Evolutionary conservation across 208 protist genomes (phyloP).

Genomic region (Wallacemonas sp.): DNA sequence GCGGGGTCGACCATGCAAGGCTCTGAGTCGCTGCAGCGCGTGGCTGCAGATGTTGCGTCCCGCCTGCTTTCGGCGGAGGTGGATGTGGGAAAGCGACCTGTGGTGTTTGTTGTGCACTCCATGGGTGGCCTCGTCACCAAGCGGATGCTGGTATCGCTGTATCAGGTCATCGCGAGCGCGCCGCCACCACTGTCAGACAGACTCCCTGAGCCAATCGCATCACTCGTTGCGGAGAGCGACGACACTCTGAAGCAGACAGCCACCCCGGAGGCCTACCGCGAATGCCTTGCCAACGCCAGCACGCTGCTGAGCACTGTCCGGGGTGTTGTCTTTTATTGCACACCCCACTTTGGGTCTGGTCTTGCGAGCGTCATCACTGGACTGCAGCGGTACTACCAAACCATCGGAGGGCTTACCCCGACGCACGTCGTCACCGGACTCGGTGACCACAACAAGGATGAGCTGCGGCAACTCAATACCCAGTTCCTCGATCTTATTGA

Average conservation of each 20-base stretch:
- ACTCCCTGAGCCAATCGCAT: conserved; percentile 4
- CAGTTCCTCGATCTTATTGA: conserved; percentile 57
- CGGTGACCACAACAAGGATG: conserved; percentile 56
- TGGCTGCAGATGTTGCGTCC: conserved; percentile 46
- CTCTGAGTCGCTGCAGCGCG: conserved; percentile 35
- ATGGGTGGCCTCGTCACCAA: conserved; percentile 71
- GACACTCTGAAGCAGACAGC: not conserved
- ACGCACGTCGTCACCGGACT: conserved; percentile 57
- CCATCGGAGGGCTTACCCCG: conserved; percentile 48
- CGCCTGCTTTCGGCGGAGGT: conserved; percentile 39
- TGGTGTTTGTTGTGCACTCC: conserved; percentile 69
- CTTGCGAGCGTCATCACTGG: conserved; percentile 61
- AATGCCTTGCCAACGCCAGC: conserved; percentile 11
- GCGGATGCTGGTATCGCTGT: conserved; percentile 52
- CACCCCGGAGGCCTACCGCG: not conserved
- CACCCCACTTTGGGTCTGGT: conserved; percentile 69
- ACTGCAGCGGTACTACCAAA: conserved; percentile 53
- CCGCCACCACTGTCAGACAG: conserved; percentile 12
- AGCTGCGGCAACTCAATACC: conserved; percentile 43
- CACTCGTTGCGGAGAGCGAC: not conserved
- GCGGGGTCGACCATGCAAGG: not conserved
- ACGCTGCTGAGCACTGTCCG: conserved; percentile 38
- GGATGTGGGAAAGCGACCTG: conserved; percentile 42
- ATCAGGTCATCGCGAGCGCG: conserved; percentile 18
- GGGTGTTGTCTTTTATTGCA: conserved; percentile 75